Evolutionary conservation across 768 basidiomycete species (phyloP).

Genomic region (Boletus patriciae): DNA sequence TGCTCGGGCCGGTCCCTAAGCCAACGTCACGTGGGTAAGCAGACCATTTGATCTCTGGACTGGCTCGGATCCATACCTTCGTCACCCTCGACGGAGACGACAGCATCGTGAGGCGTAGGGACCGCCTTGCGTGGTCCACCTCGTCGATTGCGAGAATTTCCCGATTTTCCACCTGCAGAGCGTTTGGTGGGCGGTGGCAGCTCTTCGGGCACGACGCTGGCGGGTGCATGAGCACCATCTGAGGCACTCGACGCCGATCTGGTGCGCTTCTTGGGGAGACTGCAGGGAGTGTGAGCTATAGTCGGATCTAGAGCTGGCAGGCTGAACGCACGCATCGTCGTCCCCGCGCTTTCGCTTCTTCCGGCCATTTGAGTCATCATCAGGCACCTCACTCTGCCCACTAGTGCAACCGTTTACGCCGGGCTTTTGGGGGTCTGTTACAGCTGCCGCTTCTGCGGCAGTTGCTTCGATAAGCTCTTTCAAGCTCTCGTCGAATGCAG

Average conservation of each 20-base stretch:
- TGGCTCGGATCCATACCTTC: constrained; percentile 51
- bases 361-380: constrained; percentile 50
- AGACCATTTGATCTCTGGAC: constrained; percentile 13
- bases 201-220: constrained; percentile 42
- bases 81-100: constrained; percentile 49
- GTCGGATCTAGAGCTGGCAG: background rate
- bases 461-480: constrained; percentile 75
- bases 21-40: constrained; percentile 38
- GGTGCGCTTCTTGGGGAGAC: constrained; percentile 65
- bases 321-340: constrained; percentile 61
- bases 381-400: constrained; percentile 44
- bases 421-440: constrained; percentile 41
- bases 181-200: constrained; percentile 38
- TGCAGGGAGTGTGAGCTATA: constrained; percentile 27
- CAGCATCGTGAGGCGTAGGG: constrained; percentile 23
- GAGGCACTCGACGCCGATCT: constrained; percentile 74
- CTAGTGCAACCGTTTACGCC: constrained; percentile 39
- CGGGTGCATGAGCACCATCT: constrained; percentile 48
- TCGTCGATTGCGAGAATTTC: constrained; percentile 30
- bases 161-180: constrained; percentile 26
- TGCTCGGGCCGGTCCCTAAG: constrained; percentile 36
- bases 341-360: constrained; percentile 78
- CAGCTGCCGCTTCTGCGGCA: constrained; percentile 66
- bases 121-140: constrained; percentile 32
- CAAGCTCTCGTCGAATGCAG: constrained; percentile 86